Conservation (phyloP, 331 rosid species). For the Stylosanthes scabra region DNA sequence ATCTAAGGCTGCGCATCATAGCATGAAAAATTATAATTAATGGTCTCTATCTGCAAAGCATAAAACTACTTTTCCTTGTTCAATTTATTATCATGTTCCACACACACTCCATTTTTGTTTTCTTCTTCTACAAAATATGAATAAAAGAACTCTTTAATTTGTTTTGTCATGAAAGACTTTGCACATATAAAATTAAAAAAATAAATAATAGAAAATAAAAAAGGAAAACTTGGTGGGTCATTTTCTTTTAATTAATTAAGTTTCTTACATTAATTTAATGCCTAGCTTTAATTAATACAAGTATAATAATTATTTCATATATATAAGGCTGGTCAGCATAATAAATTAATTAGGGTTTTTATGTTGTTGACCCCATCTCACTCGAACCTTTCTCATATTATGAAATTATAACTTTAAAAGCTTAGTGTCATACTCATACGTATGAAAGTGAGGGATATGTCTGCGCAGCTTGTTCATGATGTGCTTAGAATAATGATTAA, state of each 20-base stretch:
- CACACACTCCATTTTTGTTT: conserved; percentile 37
- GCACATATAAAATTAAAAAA: conserved; percentile 13
- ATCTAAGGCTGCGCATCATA: conserved; percentile 32
- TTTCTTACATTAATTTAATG: conserved; percentile 31
- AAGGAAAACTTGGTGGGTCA: conserved; percentile 37
- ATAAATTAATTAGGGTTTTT: conserved; percentile 42
- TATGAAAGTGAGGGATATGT: conserved; percentile 40
- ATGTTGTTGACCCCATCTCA: conserved; percentile 52
- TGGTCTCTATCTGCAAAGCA: conserved; percentile 44
- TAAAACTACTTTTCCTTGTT: conserved; percentile 39
- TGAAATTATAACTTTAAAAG: conserved; percentile 31
- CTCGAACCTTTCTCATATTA: conserved; percentile 27
- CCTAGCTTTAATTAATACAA: conserved; percentile 2
- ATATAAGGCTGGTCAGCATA: no score
- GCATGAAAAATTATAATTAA: conserved; percentile 25
- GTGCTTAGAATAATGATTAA: conserved; percentile 28
- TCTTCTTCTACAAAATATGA: conserved; percentile 31
- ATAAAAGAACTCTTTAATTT: not conserved
- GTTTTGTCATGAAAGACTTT: conserved; percentile 11
- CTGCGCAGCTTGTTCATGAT: conserved; percentile 42
- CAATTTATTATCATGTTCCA: conserved; percentile 31
- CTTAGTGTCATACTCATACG: conserved; percentile 42
- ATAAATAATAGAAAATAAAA: not conserved
- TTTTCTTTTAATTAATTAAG: conserved; percentile 35
- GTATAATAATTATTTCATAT: conserved; percentile 7